Base-by-base conservation (phyloP, 2,329 filamentous ascomycete species). In the Epichloe glyceriae region DNA sequence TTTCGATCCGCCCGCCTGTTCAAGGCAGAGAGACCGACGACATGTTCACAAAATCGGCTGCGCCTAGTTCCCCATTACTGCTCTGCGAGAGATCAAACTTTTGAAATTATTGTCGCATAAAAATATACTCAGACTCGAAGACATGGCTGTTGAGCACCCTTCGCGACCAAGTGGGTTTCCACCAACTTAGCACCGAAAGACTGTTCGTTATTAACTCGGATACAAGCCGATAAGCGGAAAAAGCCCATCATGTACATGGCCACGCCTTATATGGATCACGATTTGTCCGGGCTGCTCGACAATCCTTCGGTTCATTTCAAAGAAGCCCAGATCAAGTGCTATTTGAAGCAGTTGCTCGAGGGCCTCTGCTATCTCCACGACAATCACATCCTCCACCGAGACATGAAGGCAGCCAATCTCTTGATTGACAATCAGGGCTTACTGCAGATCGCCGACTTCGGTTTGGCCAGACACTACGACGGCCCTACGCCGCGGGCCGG, bases 401-500 rank as follows among this genome's bases (percentile, higher is more conserved):
- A 98, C 62, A 97, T 98, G 90, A 98, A 98, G 72, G 93, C 93
- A 2, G 93, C 93, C 62, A 98, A 98, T 64, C 76, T 98, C 34
- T 79, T 98, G 53, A 98, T 98, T 68, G 95, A 87, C 70, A 97
- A 98, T 67, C 78, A 82, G 50, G 93, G 93, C 20, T 84, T 95
- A 51, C 78, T 98, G 11, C 91, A 97, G 67, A 97, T 98, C 67
- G 93, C 89, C 41, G 93, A 98, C 72, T 98, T 98, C 61, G 93
- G 93, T 59, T 78, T 98, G 35, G 93, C 93, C 7, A 79, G 93
- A 61, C 87, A 95, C 60, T 98, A 95, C 64, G 89, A 96, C 55
- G 93, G 94, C 42, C 76, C 79, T 0, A 81, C 84, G 4, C 93
- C 93, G 3, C 78, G 81, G 51, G 73, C 86, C 22, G 89, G 89